Evolutionary conservation across 768 basidiomycete species (phyloP).

Genomic region (Tricholoma sp.): DNA sequence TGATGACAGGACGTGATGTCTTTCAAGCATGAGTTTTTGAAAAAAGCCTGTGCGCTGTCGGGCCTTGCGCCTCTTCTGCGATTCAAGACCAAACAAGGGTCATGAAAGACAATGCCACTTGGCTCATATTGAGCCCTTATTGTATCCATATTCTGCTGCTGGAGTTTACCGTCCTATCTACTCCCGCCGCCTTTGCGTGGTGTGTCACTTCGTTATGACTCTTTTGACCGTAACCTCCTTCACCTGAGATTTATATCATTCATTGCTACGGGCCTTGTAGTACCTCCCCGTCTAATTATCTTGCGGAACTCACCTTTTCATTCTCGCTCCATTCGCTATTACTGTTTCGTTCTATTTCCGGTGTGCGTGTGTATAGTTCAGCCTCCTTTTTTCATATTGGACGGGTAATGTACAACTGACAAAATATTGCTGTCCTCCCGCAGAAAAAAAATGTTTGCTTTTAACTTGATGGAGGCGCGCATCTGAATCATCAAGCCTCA

Average conservation of each 20-base stretch:
- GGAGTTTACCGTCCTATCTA: background rate
- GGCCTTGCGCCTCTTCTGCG: slow-evolving; percentile 84
- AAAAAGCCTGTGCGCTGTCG: slow-evolving; percentile 77
- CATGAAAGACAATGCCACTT: slow-evolving; percentile 21
- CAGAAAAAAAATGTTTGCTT: background rate
- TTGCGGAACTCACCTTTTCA: background rate
- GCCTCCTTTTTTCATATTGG: background rate
- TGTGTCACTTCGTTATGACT: background rate
- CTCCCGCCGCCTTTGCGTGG: background rate
- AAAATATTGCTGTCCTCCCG: background rate
- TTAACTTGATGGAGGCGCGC: too few relatives aligned
- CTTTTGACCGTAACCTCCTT: background rate
- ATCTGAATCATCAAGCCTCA: too few relatives aligned
- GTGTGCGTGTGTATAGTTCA: slow-evolving; percentile 1
- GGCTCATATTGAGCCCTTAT: background rate
- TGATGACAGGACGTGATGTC: slow-evolving; percentile 1
- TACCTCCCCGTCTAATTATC: background rate
- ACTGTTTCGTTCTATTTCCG: background rate
- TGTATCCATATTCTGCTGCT: background rate
- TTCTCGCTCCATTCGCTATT: background rate
- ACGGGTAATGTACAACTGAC: background rate
- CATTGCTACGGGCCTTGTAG: background rate
- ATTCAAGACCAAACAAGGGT: slow-evolving; percentile 64
- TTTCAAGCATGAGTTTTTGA: slow-evolving; percentile 86
- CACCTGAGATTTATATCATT: background rate